Percentiles rank a stretch among this genome's conserved stretches.
phyloP scores from a whole-genome alignment of 2,329 filamentous ascomycete genomes.

The Hymenoscyphus occultus region DNA sequence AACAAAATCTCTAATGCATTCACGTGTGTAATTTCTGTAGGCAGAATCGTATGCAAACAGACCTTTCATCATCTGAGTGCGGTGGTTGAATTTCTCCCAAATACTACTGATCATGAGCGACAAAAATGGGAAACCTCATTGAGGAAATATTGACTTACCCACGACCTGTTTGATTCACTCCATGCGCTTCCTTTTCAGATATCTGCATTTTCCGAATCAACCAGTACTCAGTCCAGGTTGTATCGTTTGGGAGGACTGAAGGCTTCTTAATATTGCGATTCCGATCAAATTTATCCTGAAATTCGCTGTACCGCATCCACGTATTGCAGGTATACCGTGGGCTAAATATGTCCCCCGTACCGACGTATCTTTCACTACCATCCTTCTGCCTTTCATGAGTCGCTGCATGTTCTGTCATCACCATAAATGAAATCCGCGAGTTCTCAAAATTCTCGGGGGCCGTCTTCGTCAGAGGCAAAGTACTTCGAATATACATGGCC shows the following conservation, averaged over 20 bases:
- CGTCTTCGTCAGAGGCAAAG: constrained; percentile 43
- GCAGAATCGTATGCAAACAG: constrained; percentile 65
- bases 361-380: constrained; percentile 24
- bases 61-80: constrained; percentile 71
- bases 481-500: constrained; percentile 69
- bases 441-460: constrained; percentile 21
- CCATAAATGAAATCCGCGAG: constrained; percentile 34
- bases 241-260: constrained; percentile 30
- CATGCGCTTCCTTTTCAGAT: constrained; percentile 57
- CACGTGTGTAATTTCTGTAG: constrained; percentile 58
- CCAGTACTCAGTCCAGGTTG: constrained; percentile 46
- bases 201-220: constrained; percentile 61
- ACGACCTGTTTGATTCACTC: constrained; percentile 43
- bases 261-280: constrained; percentile 31
- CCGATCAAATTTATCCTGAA: constrained; percentile 40
- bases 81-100: constrained; percentile 63
- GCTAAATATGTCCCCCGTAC: constrained; percentile 48
- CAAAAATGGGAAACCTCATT: not conserved
- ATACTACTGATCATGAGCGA: constrained; percentile 38
- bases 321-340: constrained; percentile 43
- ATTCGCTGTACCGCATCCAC: constrained; percentile 47
- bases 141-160: constrained; percentile 45
- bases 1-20: constrained; percentile 60
- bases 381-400: constrained; percentile 26
- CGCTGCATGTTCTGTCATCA: constrained; percentile 32